These are phyloP conservation scores for Penicilliopsis zonata DNA, from an alignment of 495 filamentous ascomycete genomes.

Conservation along the genomic window DNA sequence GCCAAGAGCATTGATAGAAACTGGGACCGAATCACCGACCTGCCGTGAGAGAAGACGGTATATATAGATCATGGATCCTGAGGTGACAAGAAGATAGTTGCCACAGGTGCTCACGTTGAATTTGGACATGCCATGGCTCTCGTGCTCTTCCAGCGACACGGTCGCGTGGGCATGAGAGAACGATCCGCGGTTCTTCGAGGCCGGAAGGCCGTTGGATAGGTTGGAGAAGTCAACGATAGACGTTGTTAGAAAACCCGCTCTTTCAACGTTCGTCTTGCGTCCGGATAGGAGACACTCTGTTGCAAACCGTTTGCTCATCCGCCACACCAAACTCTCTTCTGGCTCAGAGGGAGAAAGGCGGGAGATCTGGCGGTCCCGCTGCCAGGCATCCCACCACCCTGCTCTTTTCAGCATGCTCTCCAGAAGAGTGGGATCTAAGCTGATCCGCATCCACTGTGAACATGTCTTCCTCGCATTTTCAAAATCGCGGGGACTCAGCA, in stretches of 20 bases:
- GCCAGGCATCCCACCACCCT: slow-evolving; percentile 45
- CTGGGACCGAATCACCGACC: slow-evolving; percentile 5
- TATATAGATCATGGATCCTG: slow-evolving; percentile 47
- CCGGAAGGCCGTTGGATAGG: slow-evolving; percentile 9
- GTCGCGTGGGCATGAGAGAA: slow-evolving; percentile 2
- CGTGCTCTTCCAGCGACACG: slow-evolving; percentile 10
- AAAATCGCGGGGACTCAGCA: slow-evolving; percentile 49
- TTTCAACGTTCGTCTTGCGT: slow-evolving; percentile 34
- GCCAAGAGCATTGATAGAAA: slow-evolving; percentile 4
- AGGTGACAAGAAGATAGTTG: slow-evolving; percentile 43
- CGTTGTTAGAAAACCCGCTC: slow-evolving; percentile 14
- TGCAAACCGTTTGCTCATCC: slow-evolving; percentile 46
- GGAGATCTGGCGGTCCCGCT: slow-evolving; percentile 19
- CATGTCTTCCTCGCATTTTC: slow-evolving; percentile 55
- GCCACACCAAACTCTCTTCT: slow-evolving; percentile 35
- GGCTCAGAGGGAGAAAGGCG: slow-evolving; percentile 5
- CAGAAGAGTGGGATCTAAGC: slow-evolving; percentile 43
- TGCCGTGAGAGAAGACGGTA: slow-evolving; percentile 37
- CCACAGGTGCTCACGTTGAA: slow-evolving; percentile 51
- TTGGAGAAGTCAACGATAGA: slow-evolving; percentile 21
- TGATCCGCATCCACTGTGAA: slow-evolving; percentile 51
- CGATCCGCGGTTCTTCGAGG: slow-evolving; percentile 4
- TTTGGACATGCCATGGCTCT: slow-evolving; percentile 9
- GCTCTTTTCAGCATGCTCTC: slow-evolving; percentile 40
- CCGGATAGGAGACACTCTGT: slow-evolving; percentile 47